Conservation (phyloP, 2,329 filamentous ascomycete species). For the Periconia sp. region DNA sequence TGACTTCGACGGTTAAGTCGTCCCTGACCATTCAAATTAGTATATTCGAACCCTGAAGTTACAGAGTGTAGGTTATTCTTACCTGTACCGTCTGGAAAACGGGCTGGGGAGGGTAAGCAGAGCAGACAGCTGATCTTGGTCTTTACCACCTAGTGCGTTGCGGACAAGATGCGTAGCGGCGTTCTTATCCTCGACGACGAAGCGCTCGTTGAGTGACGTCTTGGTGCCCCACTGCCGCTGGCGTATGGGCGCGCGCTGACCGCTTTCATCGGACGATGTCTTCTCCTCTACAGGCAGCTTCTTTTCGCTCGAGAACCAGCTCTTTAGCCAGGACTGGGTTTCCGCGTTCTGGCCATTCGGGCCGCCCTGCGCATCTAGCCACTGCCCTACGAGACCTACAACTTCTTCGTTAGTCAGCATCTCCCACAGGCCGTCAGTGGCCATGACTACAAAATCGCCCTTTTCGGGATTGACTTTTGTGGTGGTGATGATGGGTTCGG, state of each 20-base stretch:
- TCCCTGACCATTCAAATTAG: constrained; percentile 60
- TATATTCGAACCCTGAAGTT: neutral
- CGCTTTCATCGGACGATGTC: constrained; percentile 56
- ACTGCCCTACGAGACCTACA: constrained; percentile 92
- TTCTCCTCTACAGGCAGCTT: constrained; percentile 75
- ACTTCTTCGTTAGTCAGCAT: constrained; percentile 99
- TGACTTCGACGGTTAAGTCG: constrained; percentile 94
- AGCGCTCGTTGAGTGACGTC: constrained; percentile 73
- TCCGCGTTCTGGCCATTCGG: constrained; percentile 39
- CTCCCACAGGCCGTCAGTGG: constrained; percentile 96
- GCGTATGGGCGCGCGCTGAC: constrained; percentile 85
- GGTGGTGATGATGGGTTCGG: constrained; percentile 90
- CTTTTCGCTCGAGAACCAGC: constrained; percentile 64
- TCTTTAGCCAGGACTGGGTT: constrained; percentile 66
- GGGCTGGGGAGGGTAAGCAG: constrained; percentile 88
- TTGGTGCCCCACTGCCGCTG: constrained; percentile 88
- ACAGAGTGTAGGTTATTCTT: constrained; percentile 30
- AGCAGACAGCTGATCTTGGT: constrained; percentile 90
- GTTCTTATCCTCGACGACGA: constrained; percentile 93
- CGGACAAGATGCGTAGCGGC: constrained; percentile 93
- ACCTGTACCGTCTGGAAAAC: constrained; percentile 89
- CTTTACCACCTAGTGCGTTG: constrained; percentile 90
- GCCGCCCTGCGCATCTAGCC: constrained; percentile 77
- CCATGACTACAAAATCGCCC: constrained; percentile 94
- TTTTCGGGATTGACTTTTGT: constrained; percentile 87